Percentiles rank a stretch among this genome's conserved stretches.
Conservation (phyloP, 169 alveolate species). For the Cryptosporidium parvum region DNA sequence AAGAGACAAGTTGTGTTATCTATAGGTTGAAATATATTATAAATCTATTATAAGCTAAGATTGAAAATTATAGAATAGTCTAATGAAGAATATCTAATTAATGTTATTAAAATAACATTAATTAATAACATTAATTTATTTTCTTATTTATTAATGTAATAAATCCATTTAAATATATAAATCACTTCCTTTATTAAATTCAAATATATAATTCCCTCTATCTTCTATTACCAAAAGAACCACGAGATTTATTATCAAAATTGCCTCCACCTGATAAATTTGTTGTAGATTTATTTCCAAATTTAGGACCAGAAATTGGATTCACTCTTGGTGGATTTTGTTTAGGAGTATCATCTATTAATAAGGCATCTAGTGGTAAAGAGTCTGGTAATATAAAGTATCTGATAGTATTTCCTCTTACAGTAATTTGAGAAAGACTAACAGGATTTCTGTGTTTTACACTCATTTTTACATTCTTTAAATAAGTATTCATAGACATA, state of each 20-base stretch:
- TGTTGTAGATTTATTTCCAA: background rate
- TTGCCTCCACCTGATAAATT: background rate
- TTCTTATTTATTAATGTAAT: background rate
- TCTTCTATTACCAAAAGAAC: background rate
- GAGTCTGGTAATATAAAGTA: conserved; percentile 96
- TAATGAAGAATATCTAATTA: background rate
- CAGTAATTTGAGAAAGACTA: conserved; percentile 92
- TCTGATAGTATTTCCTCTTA: conserved; percentile 96
- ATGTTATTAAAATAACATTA: background rate
- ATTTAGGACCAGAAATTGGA: conserved; percentile 7
- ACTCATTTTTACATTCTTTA: conserved; percentile 96
- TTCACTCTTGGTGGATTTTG: conserved; percentile 86
- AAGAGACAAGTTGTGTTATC: background rate
- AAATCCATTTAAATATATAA: background rate
- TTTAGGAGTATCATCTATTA: conserved; percentile 96
- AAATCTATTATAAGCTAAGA: background rate
- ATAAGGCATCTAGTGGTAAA: conserved; percentile 93
- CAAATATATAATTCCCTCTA: background rate
- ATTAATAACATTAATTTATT: too few species aligned
- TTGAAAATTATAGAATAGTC: background rate
- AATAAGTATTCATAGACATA: conserved; percentile 98
- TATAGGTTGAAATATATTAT: too few species aligned
- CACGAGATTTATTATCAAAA: conserved; percentile 6
- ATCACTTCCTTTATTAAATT: background rate
- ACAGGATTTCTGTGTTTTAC: conserved; percentile 93